Evolutionary conservation across 1,139 yeast genomes (phyloP).

Genomic region (Diutina sp.): DNA sequence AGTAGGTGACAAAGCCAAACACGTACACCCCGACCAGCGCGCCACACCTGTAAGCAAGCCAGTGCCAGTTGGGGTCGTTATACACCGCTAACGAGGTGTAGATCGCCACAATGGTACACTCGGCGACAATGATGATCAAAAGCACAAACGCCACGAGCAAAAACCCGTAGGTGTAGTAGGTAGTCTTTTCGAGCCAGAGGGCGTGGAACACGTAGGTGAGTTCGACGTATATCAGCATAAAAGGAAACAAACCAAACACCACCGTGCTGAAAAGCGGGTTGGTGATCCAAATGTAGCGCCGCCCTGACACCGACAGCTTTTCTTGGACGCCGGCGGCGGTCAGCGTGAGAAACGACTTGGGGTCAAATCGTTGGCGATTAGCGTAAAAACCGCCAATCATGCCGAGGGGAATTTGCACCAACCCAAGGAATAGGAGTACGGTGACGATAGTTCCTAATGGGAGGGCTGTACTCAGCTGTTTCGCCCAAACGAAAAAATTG

Average conservation of each 20-base stretch:
- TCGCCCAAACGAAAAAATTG: slow-evolving; percentile 65
- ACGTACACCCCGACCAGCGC: slow-evolving; percentile 64
- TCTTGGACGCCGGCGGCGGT: neutral
- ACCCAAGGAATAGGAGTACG: slow-evolving; percentile 41
- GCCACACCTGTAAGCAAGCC: slow-evolving; percentile 70
- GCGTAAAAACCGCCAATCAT: slow-evolving; percentile 59
- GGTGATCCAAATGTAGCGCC: slow-evolving; percentile 4
- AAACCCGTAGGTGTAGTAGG: slow-evolving; percentile 74
- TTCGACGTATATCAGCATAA: slow-evolving; percentile 72
- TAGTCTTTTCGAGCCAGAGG: slow-evolving; percentile 68
- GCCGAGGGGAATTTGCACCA: slow-evolving; percentile 64
- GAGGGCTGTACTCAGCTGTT: slow-evolving; percentile 62
- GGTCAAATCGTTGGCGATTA: slow-evolving; percentile 19
- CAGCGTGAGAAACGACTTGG: slow-evolving; percentile 7
- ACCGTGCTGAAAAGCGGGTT: slow-evolving; percentile 15
- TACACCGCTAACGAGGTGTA: slow-evolving; percentile 46
- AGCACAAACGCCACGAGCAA: slow-evolving; percentile 49
- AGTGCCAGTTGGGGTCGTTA: slow-evolving; percentile 68
- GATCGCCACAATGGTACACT: slow-evolving; percentile 61
- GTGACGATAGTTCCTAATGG: slow-evolving; percentile 67
- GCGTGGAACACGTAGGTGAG: slow-evolving; percentile 63
- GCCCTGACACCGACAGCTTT: neutral
- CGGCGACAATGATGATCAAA: slow-evolving; percentile 50
- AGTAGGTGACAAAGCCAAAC: slow-evolving; percentile 55
- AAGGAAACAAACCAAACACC: slow-evolving; percentile 61